Evolutionary conservation across 257 asterid genomes (phyloP), one percentile per base, ranked within the genome.

Genomic region (Solanum pennellii): DNA sequence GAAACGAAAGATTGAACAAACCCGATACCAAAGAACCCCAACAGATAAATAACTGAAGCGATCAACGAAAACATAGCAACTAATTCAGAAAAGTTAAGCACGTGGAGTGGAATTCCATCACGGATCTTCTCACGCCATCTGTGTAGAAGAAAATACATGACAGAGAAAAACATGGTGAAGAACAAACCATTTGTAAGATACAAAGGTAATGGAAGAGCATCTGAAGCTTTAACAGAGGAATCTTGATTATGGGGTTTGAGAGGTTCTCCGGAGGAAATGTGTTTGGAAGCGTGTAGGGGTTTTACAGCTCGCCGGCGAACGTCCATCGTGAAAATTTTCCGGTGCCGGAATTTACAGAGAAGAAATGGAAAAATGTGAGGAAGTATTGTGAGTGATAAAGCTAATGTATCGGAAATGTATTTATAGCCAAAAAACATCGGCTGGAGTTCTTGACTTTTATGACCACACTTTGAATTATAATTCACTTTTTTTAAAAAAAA

Each of bases 101-200:
- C 39, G 23, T 83, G 73, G 74, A 83, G 86, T 21, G 86, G 86
- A 31, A 59, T 23, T 23, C 74, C 69, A 9, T 60, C 12, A 15
- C 73, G 86, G 37, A 60, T 83, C 10, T 83, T 83, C 49, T 83
- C 86, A n/a, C 73, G 71, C 86, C 86, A 83, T 37, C 86, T 23
- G 35, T 21, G 52, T 13, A 56, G 86, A 66, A 83, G 86, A 83
- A 83, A 33, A 37, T 83, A 83, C 86, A 83, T 83, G 1, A 83
- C 86, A 0, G 56, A 83, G 75, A 83, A 83, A 59, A 83, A 83
- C 33, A 35, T 33, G 9, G 75, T 52, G 45, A 83, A 60, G 88
- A 92, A 92, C 29, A 91, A 20, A 5, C 87, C 92, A 74, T 92
- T 91, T 59, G 92, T 90, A 3, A 91, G 83, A 83, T 86, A 89